These are phyloP conservation scores for Ustilaginoidea virens DNA, from an alignment of 2,329 filamentous ascomycete genomes.

Conservation along the genomic window DNA sequence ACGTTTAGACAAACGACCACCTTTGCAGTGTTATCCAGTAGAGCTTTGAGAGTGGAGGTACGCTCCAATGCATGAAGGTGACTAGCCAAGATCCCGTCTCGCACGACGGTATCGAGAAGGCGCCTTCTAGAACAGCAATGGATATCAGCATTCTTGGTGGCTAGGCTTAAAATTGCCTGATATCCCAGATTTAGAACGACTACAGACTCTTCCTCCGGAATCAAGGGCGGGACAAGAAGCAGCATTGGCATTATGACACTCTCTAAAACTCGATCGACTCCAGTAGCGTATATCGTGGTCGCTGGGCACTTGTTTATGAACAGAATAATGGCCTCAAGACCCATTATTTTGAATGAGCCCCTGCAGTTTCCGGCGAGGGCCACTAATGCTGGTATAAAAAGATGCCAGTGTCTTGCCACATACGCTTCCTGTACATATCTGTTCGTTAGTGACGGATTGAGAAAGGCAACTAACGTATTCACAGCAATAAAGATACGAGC, in stretches of 20 bases:
- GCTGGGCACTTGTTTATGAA: slow-evolving; percentile 41
- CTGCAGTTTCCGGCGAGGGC: slow-evolving; percentile 51
- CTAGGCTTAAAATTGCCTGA: slow-evolving; percentile 46
- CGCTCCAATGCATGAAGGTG: slow-evolving; percentile 45
- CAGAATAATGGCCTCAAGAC: slow-evolving; percentile 34
- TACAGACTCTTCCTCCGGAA: slow-evolving; percentile 55
- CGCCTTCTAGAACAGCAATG: slow-evolving; percentile 13
- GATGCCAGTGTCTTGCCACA: slow-evolving; percentile 38
- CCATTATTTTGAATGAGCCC: slow-evolving; percentile 34
- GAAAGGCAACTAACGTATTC: background rate
- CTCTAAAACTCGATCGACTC: slow-evolving; percentile 52
- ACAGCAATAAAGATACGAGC: background rate
- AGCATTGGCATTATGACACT: slow-evolving; percentile 57
- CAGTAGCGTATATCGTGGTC: slow-evolving; percentile 41
- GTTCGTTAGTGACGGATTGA: background rate
- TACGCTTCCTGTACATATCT: slow-evolving; percentile 2
- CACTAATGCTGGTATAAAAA: slow-evolving; percentile 55
- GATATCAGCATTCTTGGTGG: slow-evolving; percentile 11
- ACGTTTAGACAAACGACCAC: slow-evolving; percentile 44
- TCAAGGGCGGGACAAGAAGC: slow-evolving; percentile 63
- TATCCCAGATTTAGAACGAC: slow-evolving; percentile 50
- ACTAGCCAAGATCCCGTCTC: slow-evolving; percentile 38
- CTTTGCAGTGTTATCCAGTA: slow-evolving; percentile 33
- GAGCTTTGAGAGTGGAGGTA: slow-evolving; percentile 36
- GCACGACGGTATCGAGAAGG: slow-evolving; percentile 37